A percentile compares a stretch with the other conserved stretches of the same genome.
Conservation (phyloP, 2,329 filamentous ascomycete genomes). For the Emericellopsis atlantica region DNA sequence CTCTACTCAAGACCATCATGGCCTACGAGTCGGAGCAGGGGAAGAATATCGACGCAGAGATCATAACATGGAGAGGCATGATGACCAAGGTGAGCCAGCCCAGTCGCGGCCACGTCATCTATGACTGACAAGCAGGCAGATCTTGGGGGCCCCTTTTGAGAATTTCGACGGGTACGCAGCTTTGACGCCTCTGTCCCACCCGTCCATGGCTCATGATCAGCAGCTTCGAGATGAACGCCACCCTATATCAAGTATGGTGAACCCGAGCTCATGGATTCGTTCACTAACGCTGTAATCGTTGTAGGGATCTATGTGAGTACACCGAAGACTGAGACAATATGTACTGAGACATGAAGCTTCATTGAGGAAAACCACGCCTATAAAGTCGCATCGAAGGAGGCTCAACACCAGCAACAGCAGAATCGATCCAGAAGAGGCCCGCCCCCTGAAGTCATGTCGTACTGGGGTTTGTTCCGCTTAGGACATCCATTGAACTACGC, state of each 20-base stretch:
- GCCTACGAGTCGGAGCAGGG: constrained; percentile 58
- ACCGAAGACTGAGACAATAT: background rate
- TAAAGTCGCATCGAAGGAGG: constrained; percentile 49
- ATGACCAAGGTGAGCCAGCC: constrained; percentile 71
- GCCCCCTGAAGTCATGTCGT: constrained; percentile 74
- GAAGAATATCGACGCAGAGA: constrained; percentile 57
- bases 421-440: constrained; percentile 21
- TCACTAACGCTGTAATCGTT: constrained; percentile 7
- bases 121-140: constrained; percentile 33
- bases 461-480: constrained; percentile 56
- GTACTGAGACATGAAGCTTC: constrained; percentile 43
- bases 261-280: background rate
- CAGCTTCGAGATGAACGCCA: constrained; percentile 94
- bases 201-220: constrained; percentile 5
- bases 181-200: background rate
- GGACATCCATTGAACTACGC: background rate
- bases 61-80: constrained; percentile 95
- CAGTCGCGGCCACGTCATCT: background rate
- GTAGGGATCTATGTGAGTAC: constrained; percentile 40
- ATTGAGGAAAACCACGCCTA: constrained; percentile 81
- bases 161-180: constrained; percentile 57
- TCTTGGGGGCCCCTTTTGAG: constrained; percentile 76
- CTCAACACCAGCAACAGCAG: constrained; percentile 27
- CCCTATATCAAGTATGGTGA: constrained; percentile 65
- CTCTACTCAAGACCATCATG: constrained; percentile 64